Evolutionary conservation across 192 early-diverging fungal species (phyloP), one percentile per base, ranked within the genome.

Genomic region (Backusella parvicylindrica): DNA sequence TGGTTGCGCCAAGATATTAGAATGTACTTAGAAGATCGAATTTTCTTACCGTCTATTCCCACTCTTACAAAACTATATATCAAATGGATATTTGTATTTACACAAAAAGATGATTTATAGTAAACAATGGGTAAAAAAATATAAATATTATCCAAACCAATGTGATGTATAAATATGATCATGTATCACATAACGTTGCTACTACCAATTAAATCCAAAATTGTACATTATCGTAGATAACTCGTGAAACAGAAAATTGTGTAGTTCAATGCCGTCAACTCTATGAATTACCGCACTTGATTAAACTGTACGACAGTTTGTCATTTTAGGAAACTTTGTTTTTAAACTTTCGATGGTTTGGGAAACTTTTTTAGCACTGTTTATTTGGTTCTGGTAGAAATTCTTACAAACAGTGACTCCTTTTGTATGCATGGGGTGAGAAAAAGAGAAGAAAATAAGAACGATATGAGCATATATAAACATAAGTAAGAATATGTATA

Each of bases 381-480:
- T 60, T 60, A 60, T 60, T 60, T 60, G 53, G 53, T 60, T 60
- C 53, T 60, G 53, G 53, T 60, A 60, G 53, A 60, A 60, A 60
- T 60, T 60, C 53, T 60, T 60, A 60, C 26, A 60, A 60, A 60
- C 23, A 60, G 53, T 60, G 53, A 60, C 53, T 60, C 53, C 53
- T 60, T 47, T 28, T 60, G 11, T 60, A 60, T 60, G 53, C 53
- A 60, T 26, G 12, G 21, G 53, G 53, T 56, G 53, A 56, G 53
- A 56, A 56, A 38, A 56, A 56, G 53, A 56, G 26, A 60, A 28
- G 21, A 43, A 43, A 43, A 43, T 50, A 21, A 50, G 53, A 28
- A 60, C 21, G 53, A 60, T 60, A 12, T 60, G 11, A 13, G 23
- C 3, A 28, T 60, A 11, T n/a, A 47, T n/a, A 47, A 47, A 47